Base-by-base conservation (phyloP, 345 rosid genomes). In the Brassica cretica region DNA sequence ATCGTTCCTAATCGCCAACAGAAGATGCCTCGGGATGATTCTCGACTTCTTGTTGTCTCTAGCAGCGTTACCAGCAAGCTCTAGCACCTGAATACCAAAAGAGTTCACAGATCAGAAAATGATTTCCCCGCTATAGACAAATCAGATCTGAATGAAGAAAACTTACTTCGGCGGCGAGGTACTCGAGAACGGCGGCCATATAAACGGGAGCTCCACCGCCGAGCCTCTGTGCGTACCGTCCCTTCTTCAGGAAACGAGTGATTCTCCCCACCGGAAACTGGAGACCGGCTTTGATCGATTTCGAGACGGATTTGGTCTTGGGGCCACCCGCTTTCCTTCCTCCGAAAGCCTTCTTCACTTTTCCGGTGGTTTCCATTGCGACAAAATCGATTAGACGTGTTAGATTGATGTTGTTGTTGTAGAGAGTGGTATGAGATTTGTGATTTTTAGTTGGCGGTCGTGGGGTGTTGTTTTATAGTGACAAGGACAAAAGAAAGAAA, bases 181-280 rank as follows among this genome's bases (percentile, higher is more conserved):
- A 92, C 65, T 92, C 97, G 2, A 92, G 97, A 4, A 92, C 97
- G 5, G 97, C 95, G 27, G 97, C 97, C 64, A 90, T 76, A 77
- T 92, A 92, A 53, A 92, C 93, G 1, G 97, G 96, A 87, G 97
- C 93, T 7, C 96, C 97, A 21, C 88, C 70, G 1, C 96, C 96
- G 10, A 92, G 92, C 0, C 97, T 82, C 85, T 85, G 81, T 0
- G 96, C 75, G 73, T 92, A 92, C 0, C 94, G 82, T 0, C 97
- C 96, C 46, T 90, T 89, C 88, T 88, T 92, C 74, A 92, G 75
- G 79, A 85, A 90, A 68, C 97, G 87, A 2, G 96, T 92, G 83
- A 92, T 90, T 68, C 97, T 82, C 7, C 97, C 96, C 0, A 92
- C 97, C 0, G 97, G 96, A 10, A 92, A 92, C 79, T 92, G 97